Base-by-base conservation (phyloP, 768 basidiomycete species). In the Lactarius indigo region DNA sequence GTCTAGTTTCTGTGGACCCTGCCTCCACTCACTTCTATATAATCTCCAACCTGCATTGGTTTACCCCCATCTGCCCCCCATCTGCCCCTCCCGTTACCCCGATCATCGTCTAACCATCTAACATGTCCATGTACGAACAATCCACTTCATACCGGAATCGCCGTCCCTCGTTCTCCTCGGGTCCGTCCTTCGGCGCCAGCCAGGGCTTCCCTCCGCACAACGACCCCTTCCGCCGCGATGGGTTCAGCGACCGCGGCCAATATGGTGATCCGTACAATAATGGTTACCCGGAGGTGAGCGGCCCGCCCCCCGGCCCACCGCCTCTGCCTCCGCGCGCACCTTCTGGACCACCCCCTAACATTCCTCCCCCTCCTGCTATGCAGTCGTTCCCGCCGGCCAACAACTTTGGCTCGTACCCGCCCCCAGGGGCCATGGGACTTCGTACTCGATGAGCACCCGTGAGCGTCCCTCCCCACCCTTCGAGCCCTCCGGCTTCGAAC, bases 211-310 rank as follows among this genome's bases (percentile, higher is more conserved):
- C 61, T 35, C 41, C 55, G 13, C 63, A 61, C 57, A 64, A n/a
- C n/a, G 69, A 70, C 15, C 30, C 39, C 54, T 69, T 50, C 57
- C 67, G 59, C 59, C 59, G 62, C 3, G 56, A 56, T 31, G 55
- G 52, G 12, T 58, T n/a, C 61, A 68, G 47, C 9, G 63, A 35
- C 57, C 57, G 57, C 23, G 57, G 56, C n/a, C 64, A 63, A 20
- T 63, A 33, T 37, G 37, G 59, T 52, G 57, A 69, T 39, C 23
- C 57, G 20, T 59, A 64, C 39, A 62, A 44, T 39, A 41, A 3
- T 47, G 31, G 57, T 54, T 60, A 20, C 35, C 39, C 55, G 59
- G 69, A 70, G 69, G 69, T 70, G 67, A 70, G 69, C 69, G 68
- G 66, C 33, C 63, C 62, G 39, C 28, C 57, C 37, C 2, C 18